Base-by-base conservation (phyloP, 768 basidiomycete species). In the Boletales sp. region DNA sequence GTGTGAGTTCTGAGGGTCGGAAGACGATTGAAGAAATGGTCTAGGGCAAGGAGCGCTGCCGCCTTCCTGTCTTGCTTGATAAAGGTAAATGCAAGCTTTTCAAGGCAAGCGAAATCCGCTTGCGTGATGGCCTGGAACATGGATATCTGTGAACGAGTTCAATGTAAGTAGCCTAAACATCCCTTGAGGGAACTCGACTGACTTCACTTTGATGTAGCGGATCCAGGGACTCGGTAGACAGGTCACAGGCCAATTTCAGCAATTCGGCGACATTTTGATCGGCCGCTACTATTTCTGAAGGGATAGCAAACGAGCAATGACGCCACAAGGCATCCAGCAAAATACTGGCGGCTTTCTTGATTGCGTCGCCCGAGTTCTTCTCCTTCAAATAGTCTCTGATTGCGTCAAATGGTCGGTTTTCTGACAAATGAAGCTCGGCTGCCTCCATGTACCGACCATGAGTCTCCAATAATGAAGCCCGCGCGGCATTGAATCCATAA, bases 401-500 rank as follows among this genome's bases (percentile, higher is more conserved):
- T 0, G 82, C 84, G 12, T 78, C 72, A 2, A 72, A 32, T 0
- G 61, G 62, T 1, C 76, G 72, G 13, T 78, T 80, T 54, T 81
- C 76, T 0, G 65, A 61, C 6, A 80, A 51, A 55, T 80, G 74
- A 15, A 82, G 57, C 17, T 77, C 70, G 1, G 81, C 82, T 0
- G 83, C 83, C 32, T 84, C 79, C 2, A 55, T 46, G 40, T 64
- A 71, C 52, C 71, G 69, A 13, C 72, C 74, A 11, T 74, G 67
- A 5, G 66, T 63, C 28, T 71, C 69, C 12, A 83, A 67, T 8
- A 85, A 55, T 0, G 65, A 61, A 0, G 77, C 76, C 8, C 71
- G 78, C 8, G 78, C 74, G 12, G 70, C 51, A 54, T 81, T 78
- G 7, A 87, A 64, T 33, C 76, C 76, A 39, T 73, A 72, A 5